Evolutionary conservation across 1,284 basidiomycete species (phyloP), one percentile per base, ranked within the genome.

Genomic region (Malassezia furfur): DNA sequence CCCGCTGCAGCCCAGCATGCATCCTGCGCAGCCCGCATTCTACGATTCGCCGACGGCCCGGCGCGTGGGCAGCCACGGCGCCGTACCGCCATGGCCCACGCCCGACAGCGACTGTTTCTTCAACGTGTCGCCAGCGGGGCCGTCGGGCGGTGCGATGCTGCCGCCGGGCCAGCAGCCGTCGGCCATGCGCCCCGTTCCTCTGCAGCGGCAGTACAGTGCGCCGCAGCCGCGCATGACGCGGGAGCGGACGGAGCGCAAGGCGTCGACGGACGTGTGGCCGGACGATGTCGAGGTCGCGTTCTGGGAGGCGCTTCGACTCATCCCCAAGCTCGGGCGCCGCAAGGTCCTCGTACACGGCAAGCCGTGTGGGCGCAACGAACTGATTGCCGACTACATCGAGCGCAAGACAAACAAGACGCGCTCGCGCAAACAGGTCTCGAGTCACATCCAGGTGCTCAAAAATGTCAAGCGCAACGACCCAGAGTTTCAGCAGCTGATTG

Each of bases 311-410:
- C 68, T 78, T 34, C 68, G 68, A 5, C 62, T 77, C 17, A 72
- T 78, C 9, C 78, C 78, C 48, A 76, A 76, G 56, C 73, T 78
- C 15, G 77, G 77, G 6, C 70, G 77, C n/a, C 75, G 75, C 52
- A 80, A 80, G 63, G 72, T 80, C 51, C 65, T 78, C 44, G 77
- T 80, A 46, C 70, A 77, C 53, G 77, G 77, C 39, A 79, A 79
- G 62, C 73, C 78, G 1, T 78, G 77, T 46, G 79, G 79, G 0
- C 75, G 79, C n/a, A 80, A 80, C 65, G 79, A 80, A 64, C 75
- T 80, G 41, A 79, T 80, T 60, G 78, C 77, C 25, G 75, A 78
- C 57, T 79, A 79, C 58, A 78, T 79, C 47, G 68, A 76, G 21
- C 72, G 78, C 36, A 75, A 76, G 53, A 79, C 78, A 5, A 75